These are phyloP conservation scores for Termitomyces sp. DNA, from an alignment of 1,284 basidiomycete genomes.

Conservation along the genomic window DNA sequence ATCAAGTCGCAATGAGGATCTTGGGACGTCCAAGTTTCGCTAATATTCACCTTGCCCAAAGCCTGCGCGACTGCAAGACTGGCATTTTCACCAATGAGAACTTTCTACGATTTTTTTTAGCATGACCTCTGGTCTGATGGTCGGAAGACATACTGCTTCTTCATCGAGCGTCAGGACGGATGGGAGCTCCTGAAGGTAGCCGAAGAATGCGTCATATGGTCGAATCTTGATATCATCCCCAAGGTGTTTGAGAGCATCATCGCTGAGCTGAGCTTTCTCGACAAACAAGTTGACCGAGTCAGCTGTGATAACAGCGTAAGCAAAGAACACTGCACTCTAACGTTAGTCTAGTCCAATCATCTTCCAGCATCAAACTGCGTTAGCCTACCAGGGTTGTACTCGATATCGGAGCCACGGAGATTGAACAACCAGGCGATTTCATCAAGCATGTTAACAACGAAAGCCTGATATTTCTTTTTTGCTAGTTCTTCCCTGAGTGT, in stretches of 20 bases:
- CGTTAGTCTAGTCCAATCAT: neutral
- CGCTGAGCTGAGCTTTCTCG: conserved; percentile 58
- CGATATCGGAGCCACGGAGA: conserved; percentile 88
- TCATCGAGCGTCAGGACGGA: conserved; percentile 39
- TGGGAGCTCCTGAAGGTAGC: conserved; percentile 51
- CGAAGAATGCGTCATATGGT: conserved; percentile 69
- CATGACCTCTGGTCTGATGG: neutral
- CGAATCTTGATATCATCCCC: conserved; percentile 59
- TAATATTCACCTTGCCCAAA: conserved; percentile 52
- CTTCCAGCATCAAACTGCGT: neutral
- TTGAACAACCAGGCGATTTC: conserved; percentile 96
- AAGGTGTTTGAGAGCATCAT: conserved; percentile 55
- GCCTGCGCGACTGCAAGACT: conserved; percentile 78
- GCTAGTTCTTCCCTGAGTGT: conserved; percentile 59
- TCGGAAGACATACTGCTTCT: conserved; percentile 30
- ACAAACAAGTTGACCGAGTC: conserved; percentile 73
- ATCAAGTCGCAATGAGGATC: neutral
- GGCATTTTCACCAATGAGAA: conserved; percentile 68
- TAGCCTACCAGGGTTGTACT: conserved; percentile 70
- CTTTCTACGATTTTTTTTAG: conserved; percentile 31
- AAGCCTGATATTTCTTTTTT: conserved; percentile 61
- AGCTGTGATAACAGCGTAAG: conserved; percentile 78
- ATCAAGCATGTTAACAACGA: conserved; percentile 80
- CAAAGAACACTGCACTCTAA: conserved; percentile 74
- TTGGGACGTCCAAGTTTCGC: neutral